Percentiles rank a stretch among this genome's conserved stretches.
These are phyloP conservation scores for Russula dissimulans DNA, from an alignment of 768 basidiomycete species.

Conservation along the genomic window DNA sequence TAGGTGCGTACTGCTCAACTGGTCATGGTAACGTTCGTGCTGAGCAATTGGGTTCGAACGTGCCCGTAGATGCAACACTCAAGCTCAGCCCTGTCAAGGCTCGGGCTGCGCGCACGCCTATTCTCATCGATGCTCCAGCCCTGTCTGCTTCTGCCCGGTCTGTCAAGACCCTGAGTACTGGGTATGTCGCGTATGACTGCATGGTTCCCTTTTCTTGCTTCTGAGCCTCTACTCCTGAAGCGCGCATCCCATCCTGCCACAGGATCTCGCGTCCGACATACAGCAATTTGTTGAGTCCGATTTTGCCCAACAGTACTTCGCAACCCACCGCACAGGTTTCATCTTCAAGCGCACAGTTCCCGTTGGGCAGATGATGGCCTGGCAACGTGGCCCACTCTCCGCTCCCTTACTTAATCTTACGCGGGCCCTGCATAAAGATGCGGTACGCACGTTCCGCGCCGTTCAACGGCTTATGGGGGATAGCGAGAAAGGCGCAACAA, in stretches of 20 bases:
- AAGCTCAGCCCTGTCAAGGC: conserved; percentile 72
- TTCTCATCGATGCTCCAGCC: conserved; percentile 36
- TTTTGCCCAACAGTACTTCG: conserved; percentile 82
- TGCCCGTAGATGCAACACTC: conserved; percentile 46
- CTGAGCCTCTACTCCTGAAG: conserved; percentile 30
- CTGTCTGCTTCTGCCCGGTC: conserved; percentile 7
- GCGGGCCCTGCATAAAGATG: conserved; percentile 59
- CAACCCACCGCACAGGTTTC: conserved; percentile 82
- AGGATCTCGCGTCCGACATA: conserved; percentile 75
- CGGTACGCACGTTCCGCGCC: conserved; percentile 78
- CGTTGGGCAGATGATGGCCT: conserved; percentile 79
- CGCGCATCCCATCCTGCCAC: conserved; percentile 67
- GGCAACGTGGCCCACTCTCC: conserved; percentile 69
- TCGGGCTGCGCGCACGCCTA: conserved; percentile 51
- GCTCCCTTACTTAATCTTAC: conserved; percentile 69
- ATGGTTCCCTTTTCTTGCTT: background rate
- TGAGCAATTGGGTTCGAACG: background rate
- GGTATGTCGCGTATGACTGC: conserved; percentile 36
- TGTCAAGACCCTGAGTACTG: conserved; percentile 47
- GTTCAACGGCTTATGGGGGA: conserved; percentile 94
- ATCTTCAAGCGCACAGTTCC: conserved; percentile 78
- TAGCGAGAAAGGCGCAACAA: conserved; percentile 58
- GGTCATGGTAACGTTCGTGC: background rate
- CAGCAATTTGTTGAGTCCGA: conserved; percentile 80
- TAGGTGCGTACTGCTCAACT: conserved; percentile 36